Base-by-base conservation (phyloP, 768 basidiomycete genomes). In the Lactarius hatsudake region DNA sequence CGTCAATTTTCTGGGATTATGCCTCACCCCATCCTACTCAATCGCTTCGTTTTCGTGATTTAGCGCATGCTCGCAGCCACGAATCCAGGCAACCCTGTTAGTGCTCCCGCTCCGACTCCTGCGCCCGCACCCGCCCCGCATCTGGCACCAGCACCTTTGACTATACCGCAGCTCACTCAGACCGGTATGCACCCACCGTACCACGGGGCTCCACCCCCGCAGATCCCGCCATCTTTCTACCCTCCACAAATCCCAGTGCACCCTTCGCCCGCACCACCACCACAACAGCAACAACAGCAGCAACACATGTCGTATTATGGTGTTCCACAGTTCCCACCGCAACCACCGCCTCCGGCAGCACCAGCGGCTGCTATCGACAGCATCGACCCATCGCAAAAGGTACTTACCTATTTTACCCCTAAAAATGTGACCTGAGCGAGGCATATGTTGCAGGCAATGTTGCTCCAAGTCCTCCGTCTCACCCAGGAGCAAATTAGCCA, bases 391-490 rank as follows among this genome's bases (percentile, higher is more conserved):
- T 65, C 68, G 38, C 71, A 71, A n/a, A 71, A 64, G 65, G 70
- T 71, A 42, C 38, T 23, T 53, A 18, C 58, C 42, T n/a, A 53
- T 56, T 69, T 62, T 63, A 59, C 36, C 60, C 40, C 12, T 42
- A 23, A 15, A 12, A 9, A 42, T n/a, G 7, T 26, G 18, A 42
- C 7, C 36, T 38, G 42, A 67, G 42, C 7, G 3, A 59, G 15
- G 56, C 38, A 60, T 59, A n/a, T 48, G 59, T 45, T 60, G 61
- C 71, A 91, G 91, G 83, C 84, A 40, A 91, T 96, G 87, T 75
- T 97, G 62, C 83, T 93, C 77, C 94, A 95, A 79, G 94, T 98
- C 0, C 79, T 98, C 38, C 84, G 82, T 67, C 76, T 98, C 74
- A 89, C 90, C 1, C 87, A 82, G 56, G 93, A 91, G 55, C 94